These are phyloP conservation scores for Crithidia brevicula DNA, from an alignment of 208 protist genomes.

Conservation along the genomic window DNA sequence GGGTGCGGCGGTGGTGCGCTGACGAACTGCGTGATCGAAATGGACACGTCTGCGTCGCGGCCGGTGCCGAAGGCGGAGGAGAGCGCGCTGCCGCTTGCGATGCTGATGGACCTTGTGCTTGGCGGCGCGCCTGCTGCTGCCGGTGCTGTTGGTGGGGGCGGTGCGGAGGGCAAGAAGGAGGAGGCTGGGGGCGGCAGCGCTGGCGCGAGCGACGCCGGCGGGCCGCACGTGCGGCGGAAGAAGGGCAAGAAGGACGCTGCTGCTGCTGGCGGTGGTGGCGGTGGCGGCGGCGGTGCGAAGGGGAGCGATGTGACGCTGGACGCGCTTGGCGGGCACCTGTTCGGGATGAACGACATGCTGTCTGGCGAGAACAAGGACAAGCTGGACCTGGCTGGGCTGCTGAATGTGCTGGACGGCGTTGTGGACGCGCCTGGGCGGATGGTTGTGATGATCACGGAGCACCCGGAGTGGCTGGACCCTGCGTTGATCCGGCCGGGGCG, in stretches of 20 bases:
- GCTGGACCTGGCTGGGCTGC: conserved; percentile 85
- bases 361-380: conserved; percentile 44
- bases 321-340: conserved; percentile 12
- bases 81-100: conserved; percentile 23
- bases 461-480: conserved; percentile 87
- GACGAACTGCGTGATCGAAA: conserved; percentile 33
- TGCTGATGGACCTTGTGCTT: conserved; percentile 22
- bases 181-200: neutral
- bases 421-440: conserved; percentile 89
- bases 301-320: neutral
- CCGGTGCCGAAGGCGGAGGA: conserved; percentile 11
- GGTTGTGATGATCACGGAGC: conserved; percentile 87
- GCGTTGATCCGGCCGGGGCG: conserved; percentile 89
- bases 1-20: conserved; percentile 6
- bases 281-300: conserved; percentile 1
- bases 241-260: neutral
- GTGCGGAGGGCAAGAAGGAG: neutral
- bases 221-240: neutral
- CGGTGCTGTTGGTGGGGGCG: neutral
- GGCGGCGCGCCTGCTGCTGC: conserved; percentile 7
- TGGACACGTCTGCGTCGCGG: conserved; percentile 32
- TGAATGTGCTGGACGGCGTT: conserved; percentile 91
- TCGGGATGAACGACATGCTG: conserved; percentile 16
- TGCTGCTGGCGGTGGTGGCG: neutral
- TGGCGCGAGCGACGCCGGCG: neutral